Conservation (phyloP, 2,329 filamentous ascomycete species). For the Peltaster fructicola region DNA sequence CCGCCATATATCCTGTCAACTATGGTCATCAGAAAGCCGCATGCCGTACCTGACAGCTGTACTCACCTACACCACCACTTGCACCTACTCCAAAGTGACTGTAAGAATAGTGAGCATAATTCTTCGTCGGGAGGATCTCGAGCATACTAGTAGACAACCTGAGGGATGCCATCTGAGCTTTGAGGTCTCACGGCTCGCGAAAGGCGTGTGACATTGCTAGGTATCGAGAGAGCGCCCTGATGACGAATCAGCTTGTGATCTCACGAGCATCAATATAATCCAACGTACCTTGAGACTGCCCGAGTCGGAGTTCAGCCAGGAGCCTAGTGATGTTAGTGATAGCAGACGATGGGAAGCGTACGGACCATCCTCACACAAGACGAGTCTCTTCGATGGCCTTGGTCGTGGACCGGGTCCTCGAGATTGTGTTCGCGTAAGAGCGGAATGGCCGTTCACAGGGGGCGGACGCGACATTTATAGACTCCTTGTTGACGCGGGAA, state of each 20-base stretch:
- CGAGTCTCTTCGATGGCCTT: slow-evolving; percentile 7
- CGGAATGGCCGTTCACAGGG: too few relatives aligned
- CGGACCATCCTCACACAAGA: slow-evolving; percentile 10
- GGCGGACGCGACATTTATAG: too few relatives aligned
- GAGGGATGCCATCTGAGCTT: slow-evolving; percentile 29
- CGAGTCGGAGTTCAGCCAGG: slow-evolving; percentile 33
- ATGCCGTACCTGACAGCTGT: background rate
- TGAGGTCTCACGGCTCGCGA: slow-evolving; percentile 31
- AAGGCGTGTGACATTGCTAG: slow-evolving; percentile 33
- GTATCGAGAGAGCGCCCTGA: slow-evolving; percentile 26
- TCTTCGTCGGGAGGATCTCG: slow-evolving; percentile 28
- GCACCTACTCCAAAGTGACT: too few relatives aligned
- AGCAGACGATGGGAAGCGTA: slow-evolving; percentile 9
- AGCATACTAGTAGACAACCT: slow-evolving; percentile 34
- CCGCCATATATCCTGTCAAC: background rate
- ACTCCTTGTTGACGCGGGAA: too few relatives aligned
- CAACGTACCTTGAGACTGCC: too few relatives aligned
- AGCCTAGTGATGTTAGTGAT: slow-evolving; percentile 13
- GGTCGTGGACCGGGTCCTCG: slow-evolving; percentile 4
- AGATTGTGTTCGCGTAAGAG: slow-evolving; percentile 2
- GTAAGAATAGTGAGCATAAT: too few relatives aligned
- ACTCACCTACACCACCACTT: slow-evolving; percentile 21
- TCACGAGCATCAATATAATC: too few relatives aligned
- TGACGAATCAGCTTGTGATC: too few relatives aligned
- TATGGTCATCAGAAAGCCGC: background rate